These are phyloP conservation scores for Phytophthora palmivora DNA, from an alignment of 352 stramenopile species.

Conservation along the genomic window DNA sequence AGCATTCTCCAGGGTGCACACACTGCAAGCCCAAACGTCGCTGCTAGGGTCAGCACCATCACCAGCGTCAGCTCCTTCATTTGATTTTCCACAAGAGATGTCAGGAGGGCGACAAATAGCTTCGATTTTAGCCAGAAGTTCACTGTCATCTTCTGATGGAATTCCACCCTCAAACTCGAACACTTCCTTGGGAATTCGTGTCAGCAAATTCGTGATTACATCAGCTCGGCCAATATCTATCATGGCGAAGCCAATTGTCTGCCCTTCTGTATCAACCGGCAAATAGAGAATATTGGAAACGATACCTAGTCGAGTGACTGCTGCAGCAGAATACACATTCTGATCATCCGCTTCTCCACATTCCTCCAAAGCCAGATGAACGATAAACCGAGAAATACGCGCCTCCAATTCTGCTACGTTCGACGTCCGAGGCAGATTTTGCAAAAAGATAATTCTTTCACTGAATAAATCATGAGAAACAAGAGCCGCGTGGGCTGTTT, in stretches of 20 bases:
- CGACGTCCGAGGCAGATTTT: conserved; percentile 72
- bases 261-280: conserved; percentile 53
- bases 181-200: conserved; percentile 50
- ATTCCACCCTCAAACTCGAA: conserved; percentile 70
- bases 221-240: conserved; percentile 75
- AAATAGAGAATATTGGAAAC: conserved; percentile 65
- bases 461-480: conserved; percentile 48
- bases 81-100: conserved; percentile 17
- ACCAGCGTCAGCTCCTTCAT: conserved; percentile 16
- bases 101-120: conserved; percentile 25
- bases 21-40: conserved; percentile 62
- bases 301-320: conserved; percentile 70
- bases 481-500: conserved; percentile 40
- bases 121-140: conserved; percentile 48
- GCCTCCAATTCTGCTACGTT: conserved; percentile 45
- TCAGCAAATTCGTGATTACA: conserved; percentile 60
- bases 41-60: conserved; percentile 30
- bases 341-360: conserved; percentile 82
- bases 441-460: conserved; percentile 65
- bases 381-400: conserved; percentile 62
- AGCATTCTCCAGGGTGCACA: conserved; percentile 79
- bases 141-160: conserved; percentile 48
- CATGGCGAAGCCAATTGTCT: conserved; percentile 66
- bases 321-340: conserved; percentile 72
- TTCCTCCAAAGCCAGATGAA: conserved; percentile 73